Conservation (phyloP, 106 monocot species). For the Acorus gramineus region DNA sequence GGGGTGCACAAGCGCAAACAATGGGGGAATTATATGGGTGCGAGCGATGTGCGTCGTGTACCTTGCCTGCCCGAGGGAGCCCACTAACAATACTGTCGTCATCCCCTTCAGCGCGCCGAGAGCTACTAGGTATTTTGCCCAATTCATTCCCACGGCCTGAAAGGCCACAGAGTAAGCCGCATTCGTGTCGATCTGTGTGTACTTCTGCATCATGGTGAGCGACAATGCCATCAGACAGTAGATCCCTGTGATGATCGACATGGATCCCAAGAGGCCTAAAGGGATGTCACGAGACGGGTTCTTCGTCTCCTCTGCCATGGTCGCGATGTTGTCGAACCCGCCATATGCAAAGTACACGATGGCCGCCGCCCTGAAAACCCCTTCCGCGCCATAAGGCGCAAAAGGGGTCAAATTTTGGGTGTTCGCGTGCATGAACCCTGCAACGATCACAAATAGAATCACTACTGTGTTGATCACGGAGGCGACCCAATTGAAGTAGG, state of each 20-base stretch:
- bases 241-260: conserved; percentile 8
- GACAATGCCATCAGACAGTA: conserved; percentile 9
- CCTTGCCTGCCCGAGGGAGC: conserved; percentile 4
- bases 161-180: conserved; percentile 7
- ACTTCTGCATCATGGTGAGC: conserved; percentile 6
- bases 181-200: conserved; percentile 11
- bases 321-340: conserved; percentile 7
- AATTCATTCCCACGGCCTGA: conserved; percentile 5
- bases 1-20: conserved; percentile 6
- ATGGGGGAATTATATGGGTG: conserved; percentile 12
- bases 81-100: conserved; percentile 2
- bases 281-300: conserved; percentile 7
- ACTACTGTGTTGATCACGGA: neutral
- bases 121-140: neutral
- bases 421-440: conserved; percentile 1
- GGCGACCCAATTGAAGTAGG: conserved; percentile 8
- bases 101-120: too few relatives aligned
- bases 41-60: conserved; percentile 19
- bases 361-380: conserved; percentile 2
- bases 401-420: conserved; percentile 2
- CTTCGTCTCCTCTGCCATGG: conserved; percentile 11
- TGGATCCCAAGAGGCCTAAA: conserved; percentile 2
- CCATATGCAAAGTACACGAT: conserved; percentile 12
- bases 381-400: conserved; percentile 6
- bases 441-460: conserved; percentile 7